Evolutionary conservation across 1,139 yeast genomes (phyloP).

Genomic region (Waltiozyma sp.): DNA sequence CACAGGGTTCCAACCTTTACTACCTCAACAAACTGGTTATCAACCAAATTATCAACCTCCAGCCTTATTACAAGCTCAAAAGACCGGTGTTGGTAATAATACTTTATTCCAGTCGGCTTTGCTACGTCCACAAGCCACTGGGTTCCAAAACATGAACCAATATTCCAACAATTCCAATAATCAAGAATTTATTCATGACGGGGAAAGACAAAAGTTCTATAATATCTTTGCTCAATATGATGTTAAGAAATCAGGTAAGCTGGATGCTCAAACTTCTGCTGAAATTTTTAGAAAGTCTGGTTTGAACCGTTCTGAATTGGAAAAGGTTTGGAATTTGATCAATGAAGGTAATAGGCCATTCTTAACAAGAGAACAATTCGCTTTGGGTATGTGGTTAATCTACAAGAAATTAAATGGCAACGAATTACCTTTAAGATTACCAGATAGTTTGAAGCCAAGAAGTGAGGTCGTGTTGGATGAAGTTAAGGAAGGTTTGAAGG

Average conservation of each 20-base stretch:
- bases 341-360: slow-evolving; percentile 60
- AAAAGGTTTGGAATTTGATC: slow-evolving; percentile 79
- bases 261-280: slow-evolving; percentile 80
- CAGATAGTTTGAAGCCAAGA: slow-evolving; percentile 67
- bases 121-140: slow-evolving; percentile 41
- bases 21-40: slow-evolving; percentile 35
- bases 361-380: slow-evolving; percentile 64
- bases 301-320: slow-evolving; percentile 72
- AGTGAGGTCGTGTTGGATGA: slow-evolving; percentile 51
- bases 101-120: slow-evolving; percentile 54
- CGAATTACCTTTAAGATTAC: slow-evolving; percentile 60
- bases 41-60: slow-evolving; percentile 16
- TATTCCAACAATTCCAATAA: slow-evolving; percentile 33
- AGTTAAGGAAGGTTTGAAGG: slow-evolving; percentile 48
- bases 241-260: slow-evolving; percentile 47
- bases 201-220: slow-evolving; percentile 75
- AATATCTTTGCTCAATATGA: slow-evolving; percentile 88
- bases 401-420: slow-evolving; percentile 66
- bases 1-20: slow-evolving; percentile 21
- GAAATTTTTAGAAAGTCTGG: slow-evolving; percentile 87
- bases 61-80: slow-evolving; percentile 24
- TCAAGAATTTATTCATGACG: slow-evolving; percentile 48
- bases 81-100: slow-evolving; percentile 25
- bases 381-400: slow-evolving; percentile 76
- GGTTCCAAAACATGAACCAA: slow-evolving; percentile 31